Percentiles rank a stretch among this genome's conserved stretches.
Evolutionary conservation across 495 filamentous ascomycete genomes (phyloP).

Genomic region (Neurospora sp.): DNA sequence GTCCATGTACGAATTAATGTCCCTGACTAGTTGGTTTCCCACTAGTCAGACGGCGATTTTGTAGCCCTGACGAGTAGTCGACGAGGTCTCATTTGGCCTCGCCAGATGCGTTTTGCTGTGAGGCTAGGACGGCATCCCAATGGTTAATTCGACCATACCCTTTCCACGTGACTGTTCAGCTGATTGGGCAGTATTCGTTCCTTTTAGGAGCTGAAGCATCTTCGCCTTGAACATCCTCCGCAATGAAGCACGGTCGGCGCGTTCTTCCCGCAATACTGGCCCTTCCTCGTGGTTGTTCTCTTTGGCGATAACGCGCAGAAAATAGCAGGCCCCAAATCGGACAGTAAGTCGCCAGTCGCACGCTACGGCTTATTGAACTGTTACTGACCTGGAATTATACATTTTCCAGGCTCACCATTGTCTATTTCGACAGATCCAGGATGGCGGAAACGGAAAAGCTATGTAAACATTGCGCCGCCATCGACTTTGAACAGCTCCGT

Average conservation of each 20-base stretch:
- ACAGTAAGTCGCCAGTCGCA: background rate
- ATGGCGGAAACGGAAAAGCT: background rate
- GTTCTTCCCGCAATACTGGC: background rate
- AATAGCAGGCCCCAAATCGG: background rate
- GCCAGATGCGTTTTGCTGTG: background rate
- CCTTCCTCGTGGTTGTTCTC: background rate
- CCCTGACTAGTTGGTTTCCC: too few species aligned
- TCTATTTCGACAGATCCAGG: background rate
- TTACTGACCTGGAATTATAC: too few species aligned
- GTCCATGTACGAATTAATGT: too few species aligned
- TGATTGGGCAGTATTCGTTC: background rate
- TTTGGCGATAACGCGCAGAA: accelerated
- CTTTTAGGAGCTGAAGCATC: background rate
- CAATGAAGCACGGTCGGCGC: background rate
- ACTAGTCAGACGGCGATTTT: too few species aligned
- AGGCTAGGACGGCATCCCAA: background rate
- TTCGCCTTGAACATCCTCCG: background rate
- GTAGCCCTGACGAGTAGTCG: too few species aligned
- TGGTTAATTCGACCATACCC: background rate
- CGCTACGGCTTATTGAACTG: background rate
- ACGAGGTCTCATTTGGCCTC: background rate
- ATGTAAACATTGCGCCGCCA: background rate
- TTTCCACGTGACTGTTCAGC: background rate
- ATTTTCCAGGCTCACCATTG: background rate
- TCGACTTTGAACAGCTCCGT: background rate